phyloP scores from a whole-genome alignment of 164 flowering plant genomes.

The Vitis labrusca region DNA sequence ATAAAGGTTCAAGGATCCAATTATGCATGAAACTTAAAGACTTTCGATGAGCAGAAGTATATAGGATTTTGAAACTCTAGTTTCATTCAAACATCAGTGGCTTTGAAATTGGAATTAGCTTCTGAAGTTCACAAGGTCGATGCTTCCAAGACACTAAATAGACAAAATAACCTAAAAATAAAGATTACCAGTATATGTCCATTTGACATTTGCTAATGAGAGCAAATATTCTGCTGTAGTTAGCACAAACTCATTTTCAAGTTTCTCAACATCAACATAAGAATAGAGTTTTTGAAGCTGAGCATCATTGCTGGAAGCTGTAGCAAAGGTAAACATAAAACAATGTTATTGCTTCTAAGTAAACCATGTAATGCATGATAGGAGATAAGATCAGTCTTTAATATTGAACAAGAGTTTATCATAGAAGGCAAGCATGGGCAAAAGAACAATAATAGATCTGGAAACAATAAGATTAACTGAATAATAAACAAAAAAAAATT shows the following conservation, averaged over 20 bases:
- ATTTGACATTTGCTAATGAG: slow-evolving; percentile 54
- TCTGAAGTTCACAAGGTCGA: background rate
- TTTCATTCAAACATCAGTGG: background rate
- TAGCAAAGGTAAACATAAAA: slow-evolving; percentile 19
- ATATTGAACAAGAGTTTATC: background rate
- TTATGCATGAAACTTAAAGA: too few relatives aligned
- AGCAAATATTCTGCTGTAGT: slow-evolving; percentile 83
- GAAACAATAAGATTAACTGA: background rate
- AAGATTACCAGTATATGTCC: slow-evolving; percentile 52
- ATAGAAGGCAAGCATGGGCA: background rate
- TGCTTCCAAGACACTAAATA: background rate
- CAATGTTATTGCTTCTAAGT: background rate
- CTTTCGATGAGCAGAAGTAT: background rate
- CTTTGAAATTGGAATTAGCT: background rate
- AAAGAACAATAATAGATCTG: background rate
- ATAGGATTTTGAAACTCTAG: background rate
- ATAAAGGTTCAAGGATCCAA: too few relatives aligned
- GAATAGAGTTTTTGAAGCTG: slow-evolving; percentile 33
- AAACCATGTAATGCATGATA: background rate
- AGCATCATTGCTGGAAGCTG: slow-evolving; percentile 33
- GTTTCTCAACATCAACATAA: slow-evolving; percentile 58
- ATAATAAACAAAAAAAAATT: slow-evolving; percentile 1
- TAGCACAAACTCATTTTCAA: slow-evolving; percentile 75
- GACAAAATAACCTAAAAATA: background rate
- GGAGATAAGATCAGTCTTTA: background rate